phyloP scores from a whole-genome alignment of 805 yeast species.

The Lipomyces yamadae region DNA sequence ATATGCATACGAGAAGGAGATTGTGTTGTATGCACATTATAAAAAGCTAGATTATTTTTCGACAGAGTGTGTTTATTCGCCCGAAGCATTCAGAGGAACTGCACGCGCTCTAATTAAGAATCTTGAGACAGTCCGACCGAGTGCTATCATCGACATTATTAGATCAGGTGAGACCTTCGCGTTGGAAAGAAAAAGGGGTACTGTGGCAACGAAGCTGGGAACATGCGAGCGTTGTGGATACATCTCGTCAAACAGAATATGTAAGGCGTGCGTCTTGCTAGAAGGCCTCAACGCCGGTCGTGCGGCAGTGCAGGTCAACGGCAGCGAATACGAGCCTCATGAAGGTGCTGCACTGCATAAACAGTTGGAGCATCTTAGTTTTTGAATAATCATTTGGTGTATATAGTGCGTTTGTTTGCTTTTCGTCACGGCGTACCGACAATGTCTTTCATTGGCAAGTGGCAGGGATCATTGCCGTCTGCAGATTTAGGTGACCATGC shows the following conservation, averaged over 20 bases:
- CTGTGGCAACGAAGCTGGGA: conserved; percentile 39
- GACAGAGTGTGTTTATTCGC: conserved; percentile 97
- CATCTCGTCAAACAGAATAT: conserved; percentile 80
- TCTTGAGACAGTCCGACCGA: conserved; percentile 86
- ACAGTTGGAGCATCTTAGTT: conserved; percentile 23
- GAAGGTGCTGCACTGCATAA: conserved; percentile 15
- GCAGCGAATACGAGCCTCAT: not conserved
- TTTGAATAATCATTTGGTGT: conserved; percentile 3
- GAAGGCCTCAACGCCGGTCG: conserved; percentile 76
- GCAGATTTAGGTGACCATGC: too few relatives aligned
- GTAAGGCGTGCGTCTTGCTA: conserved; percentile 89
- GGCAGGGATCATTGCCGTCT: too few relatives aligned
- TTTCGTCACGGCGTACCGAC: not conserved
- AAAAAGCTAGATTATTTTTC: conserved; percentile 93
- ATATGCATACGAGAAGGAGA: conserved; percentile 94
- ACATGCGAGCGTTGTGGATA: conserved; percentile 90
- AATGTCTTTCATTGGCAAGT: too few relatives aligned
- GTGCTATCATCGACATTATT: conserved; percentile 91
- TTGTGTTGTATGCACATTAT: conserved; percentile 95
- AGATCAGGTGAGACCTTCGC: conserved; percentile 89
- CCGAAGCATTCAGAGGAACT: conserved; percentile 98
- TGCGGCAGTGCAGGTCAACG: conserved; percentile 22
- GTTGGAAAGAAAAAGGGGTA: conserved; percentile 44
- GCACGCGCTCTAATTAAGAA: conserved; percentile 91
- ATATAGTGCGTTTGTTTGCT: too few relatives aligned